Evolutionary conservation across 345 rosid species (phyloP).

Genomic region (Euphorbia peplus): DNA sequence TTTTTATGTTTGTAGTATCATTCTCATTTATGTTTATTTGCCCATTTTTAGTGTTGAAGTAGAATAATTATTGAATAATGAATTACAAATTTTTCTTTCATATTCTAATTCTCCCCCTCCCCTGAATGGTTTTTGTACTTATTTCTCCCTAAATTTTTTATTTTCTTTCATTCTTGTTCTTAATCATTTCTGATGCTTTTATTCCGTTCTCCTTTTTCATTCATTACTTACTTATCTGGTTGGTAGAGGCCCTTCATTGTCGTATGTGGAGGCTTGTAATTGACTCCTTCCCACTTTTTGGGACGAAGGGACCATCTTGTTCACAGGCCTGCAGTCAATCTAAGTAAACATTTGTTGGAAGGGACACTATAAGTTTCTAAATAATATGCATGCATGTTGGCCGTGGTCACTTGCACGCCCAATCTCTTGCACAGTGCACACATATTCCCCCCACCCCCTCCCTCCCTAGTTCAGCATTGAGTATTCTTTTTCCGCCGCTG

Average conservation of each 20-base stretch:
- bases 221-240: not conserved
- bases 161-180: not conserved
- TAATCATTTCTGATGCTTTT: not conserved
- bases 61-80: constrained; percentile 1
- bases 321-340: not conserved
- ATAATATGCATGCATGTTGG: not conserved
- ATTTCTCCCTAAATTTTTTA: not conserved
- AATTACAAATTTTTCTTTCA: not conserved
- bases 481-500: constrained; percentile 7
- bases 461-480: not conserved
- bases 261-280: not conserved
- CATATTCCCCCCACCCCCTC: not conserved
- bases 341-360: not conserved
- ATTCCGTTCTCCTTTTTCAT: not conserved
- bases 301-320: not conserved
- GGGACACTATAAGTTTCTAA: not conserved
- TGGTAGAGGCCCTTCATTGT: not conserved
- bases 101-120: not conserved
- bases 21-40: too few species aligned
- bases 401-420: not conserved
- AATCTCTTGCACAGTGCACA: not conserved
- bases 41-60: not conserved
- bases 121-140: not conserved
- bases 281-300: not conserved
- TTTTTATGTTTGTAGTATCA: not conserved